Evolutionary conservation across 495 filamentous ascomycete species (phyloP), one percentile per base, ranked within the genome.

Genomic region (Penicillium samsonianum): DNA sequence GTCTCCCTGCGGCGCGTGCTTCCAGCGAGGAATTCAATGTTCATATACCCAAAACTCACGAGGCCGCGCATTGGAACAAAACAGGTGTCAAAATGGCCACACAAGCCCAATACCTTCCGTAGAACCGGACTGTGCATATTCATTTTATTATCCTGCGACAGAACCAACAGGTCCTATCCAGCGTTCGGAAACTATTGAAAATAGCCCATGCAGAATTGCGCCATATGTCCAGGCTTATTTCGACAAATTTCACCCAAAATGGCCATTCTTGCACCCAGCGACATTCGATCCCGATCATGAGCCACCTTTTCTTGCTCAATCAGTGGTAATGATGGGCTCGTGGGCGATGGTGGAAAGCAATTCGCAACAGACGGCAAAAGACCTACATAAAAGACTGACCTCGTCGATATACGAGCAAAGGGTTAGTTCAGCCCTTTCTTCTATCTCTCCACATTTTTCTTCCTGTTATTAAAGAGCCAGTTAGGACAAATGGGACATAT

Each of bases 231-330:
- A 46, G 25, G 25, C 22, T 28, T 46, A 46, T 25, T 46, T 46
- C 22, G 11, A 46, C 3, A 22, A 46, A 6, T 46, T 46, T 14
- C 43, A 46, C 43, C 43, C 43, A n/a, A 26, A 46, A 46, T 46
- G 43, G 43, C 43, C 43, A 28, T 46, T 46, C 5, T n/a, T 46
- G 4, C 43, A 46, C 25, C 20, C 12, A 8, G 22, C 43, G 6
- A 46, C 43, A 7, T 46, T 46, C 22, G 43, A 46, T 26, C 43
- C 43, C 2, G 12, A 22, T 16, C 23, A 11, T 25, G 43, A 46
- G 22, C 43, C 22, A 0, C 5, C 14, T 1, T 16, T 46, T 14
- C 25, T 46, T 22, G 11, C 8, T 5, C 43, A 46, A 46, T 46
- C 43, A 14, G 43, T 46, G 22, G 14, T 46, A 0, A 46, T 46